Base-by-base conservation (phyloP, 164 flowering plant species). In the Umbilicus rupestris region DNA sequence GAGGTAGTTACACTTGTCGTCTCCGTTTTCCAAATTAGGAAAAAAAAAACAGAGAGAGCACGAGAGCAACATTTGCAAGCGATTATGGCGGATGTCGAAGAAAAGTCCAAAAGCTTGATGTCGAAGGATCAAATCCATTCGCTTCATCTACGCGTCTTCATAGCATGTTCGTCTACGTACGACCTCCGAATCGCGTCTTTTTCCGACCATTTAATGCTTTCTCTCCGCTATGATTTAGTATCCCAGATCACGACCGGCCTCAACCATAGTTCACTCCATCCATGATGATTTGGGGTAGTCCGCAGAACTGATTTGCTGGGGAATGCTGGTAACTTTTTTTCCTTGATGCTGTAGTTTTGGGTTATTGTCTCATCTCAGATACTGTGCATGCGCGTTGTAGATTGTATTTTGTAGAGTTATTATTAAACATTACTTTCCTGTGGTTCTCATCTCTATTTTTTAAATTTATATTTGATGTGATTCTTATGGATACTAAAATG, bases 31-130 rank as follows among this genome's bases (percentile, higher is more conserved):
- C 58, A 52, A 26, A 52, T 52, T 52, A 52, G 58, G 4, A 35
- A 5, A 52, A 17, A 19, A 3, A 52, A 30, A 52, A 30, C 28
- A 11, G 28, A 11, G 29, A 20, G 30, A 49, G 57, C 28, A 8
- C 7, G 24, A 52, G 37, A 35, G 37, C 37, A 35, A 35, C 37
- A 35, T 35, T 35, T 35, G 58, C 58, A 52, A 1, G 58, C 58
- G 58, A 52, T 52, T 52, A 52, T 52, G 58, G 15, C 58, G 58
- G 58, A 52, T 24, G 58, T 52, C 24, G 30, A 11, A 52, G 58
- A 7, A 24, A 52, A 24, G 30, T 24, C 24, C 58, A 24, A 24
- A 52, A 11, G 28, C 30, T 24, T 10, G 58, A 24, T 52, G 30
- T 52, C 29, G 44, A 41, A 41, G 44, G 44, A 41, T 9, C 44